Evolutionary conservation across 2,329 filamentous ascomycete species (phyloP).

Genomic region (Diplodia intermedia): DNA sequence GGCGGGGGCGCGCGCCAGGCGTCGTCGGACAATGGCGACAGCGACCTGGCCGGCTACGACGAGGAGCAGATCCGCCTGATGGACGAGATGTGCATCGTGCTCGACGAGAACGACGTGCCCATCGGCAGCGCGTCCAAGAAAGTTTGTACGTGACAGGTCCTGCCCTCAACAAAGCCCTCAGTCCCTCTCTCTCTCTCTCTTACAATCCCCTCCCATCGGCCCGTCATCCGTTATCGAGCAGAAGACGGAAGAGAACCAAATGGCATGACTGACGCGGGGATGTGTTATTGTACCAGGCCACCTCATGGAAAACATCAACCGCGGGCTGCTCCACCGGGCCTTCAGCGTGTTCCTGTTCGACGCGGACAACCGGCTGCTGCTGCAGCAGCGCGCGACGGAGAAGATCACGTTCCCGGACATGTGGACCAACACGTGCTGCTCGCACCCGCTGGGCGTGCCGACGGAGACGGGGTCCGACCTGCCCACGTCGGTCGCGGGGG

Average conservation of each 20-base stretch:
- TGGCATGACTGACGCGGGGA: background rate
- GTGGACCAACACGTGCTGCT: conserved; percentile 99
- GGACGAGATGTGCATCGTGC: conserved; percentile 98
- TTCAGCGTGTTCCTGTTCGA: conserved; percentile 99
- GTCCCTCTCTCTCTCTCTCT: background rate
- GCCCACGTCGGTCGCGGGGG: conserved; percentile 79
- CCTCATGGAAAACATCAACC: conserved; percentile 98
- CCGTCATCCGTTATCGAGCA: background rate
- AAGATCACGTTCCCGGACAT: conserved; percentile 99
- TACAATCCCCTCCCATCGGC: background rate
- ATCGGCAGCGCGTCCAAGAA: conserved; percentile 99
- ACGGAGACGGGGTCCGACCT: conserved; percentile 88
- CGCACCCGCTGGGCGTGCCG: conserved; percentile 89
- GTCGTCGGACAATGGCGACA: conserved; percentile 60
- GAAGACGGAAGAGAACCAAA: background rate
- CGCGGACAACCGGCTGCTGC: conserved; percentile 85
- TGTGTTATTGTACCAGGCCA: conserved; percentile 70
- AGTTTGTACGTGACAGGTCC: conserved; percentile 70
- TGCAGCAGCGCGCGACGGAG: conserved; percentile 93
- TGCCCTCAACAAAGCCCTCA: background rate
- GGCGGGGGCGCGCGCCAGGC: conserved; percentile 58
- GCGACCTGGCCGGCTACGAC: conserved; percentile 87
- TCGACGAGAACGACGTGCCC: conserved; percentile 88
- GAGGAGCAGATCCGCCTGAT: conserved; percentile 97
- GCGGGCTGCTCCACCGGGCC: conserved; percentile 92